phyloP scores from a whole-genome alignment of 2,329 filamentous ascomycete species.

The Alternaria angustiovoidea region DNA sequence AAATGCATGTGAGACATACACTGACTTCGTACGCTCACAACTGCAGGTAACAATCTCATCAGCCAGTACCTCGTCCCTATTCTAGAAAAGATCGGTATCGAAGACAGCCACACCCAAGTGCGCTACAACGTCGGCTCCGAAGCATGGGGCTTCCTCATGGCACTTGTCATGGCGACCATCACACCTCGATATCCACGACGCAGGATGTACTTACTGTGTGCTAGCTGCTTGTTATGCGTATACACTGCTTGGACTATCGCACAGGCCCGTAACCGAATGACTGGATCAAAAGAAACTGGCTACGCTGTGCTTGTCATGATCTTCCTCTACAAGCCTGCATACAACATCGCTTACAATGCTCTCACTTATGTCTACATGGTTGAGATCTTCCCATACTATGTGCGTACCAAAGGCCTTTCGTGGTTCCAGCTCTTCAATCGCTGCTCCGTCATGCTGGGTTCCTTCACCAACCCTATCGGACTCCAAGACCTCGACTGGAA shows the following conservation, averaged over 20 bases:
- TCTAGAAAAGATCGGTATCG: slow-evolving; percentile 69
- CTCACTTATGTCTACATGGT: slow-evolving; percentile 64
- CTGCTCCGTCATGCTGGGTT: slow-evolving; percentile 67
- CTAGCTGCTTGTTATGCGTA: slow-evolving; percentile 42
- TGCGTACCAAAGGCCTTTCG: slow-evolving; percentile 59
- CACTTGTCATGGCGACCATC: slow-evolving; percentile 63
- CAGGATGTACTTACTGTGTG: slow-evolving; percentile 62
- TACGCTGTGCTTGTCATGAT: slow-evolving; percentile 61
- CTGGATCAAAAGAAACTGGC: slow-evolving; percentile 39
- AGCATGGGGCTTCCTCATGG: slow-evolving; percentile 66
- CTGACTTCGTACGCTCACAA: no score
- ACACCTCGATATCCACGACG: slow-evolving; percentile 65
- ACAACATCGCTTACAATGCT: slow-evolving; percentile 66
- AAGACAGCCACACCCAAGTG: slow-evolving; percentile 45
- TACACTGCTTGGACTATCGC: slow-evolving; percentile 52
- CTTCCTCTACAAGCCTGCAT: slow-evolving; percentile 62
- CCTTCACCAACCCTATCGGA: slow-evolving; percentile 69
- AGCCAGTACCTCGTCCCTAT: slow-evolving; percentile 71
- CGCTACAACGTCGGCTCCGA: slow-evolving; percentile 65
- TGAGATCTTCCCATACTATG: slow-evolving; percentile 60
- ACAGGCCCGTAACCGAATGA: slow-evolving; percentile 62
- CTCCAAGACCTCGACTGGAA: slow-evolving; percentile 68
- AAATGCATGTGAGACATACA: no score
- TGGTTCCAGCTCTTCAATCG: slow-evolving; percentile 71
- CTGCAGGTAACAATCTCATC: slow-evolving; percentile 65